These are phyloP conservation scores for Yamadazyma songkhlaensis DNA, from an alignment of 1,139 yeast species.

Conservation along the genomic window DNA sequence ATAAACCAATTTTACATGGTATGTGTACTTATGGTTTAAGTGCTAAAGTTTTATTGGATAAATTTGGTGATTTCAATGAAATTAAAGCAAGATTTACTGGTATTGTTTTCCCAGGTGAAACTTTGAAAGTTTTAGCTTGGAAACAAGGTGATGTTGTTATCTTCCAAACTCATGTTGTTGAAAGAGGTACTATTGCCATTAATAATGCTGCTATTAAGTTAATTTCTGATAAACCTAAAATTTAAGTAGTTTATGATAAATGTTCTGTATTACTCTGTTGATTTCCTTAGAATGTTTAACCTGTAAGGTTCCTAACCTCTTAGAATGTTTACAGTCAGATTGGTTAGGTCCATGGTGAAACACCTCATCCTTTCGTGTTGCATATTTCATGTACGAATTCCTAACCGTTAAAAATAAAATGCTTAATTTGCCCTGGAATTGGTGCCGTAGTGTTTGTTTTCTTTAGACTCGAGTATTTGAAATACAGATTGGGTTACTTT, in stretches of 20 bases:
- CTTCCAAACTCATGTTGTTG: slow-evolving; percentile 83
- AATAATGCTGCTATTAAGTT: slow-evolving; percentile 87
- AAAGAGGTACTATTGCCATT: slow-evolving; percentile 76
- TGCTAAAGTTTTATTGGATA: slow-evolving; percentile 72
- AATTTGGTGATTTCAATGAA: slow-evolving; percentile 80
- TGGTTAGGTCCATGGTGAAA: too few species aligned
- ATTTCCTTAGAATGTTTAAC: background rate
- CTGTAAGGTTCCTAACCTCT: too few species aligned
- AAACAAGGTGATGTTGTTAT: slow-evolving; percentile 64
- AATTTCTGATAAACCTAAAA: slow-evolving; percentile 39
- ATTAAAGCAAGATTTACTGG: slow-evolving; percentile 90
- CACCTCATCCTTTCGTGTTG: too few species aligned
- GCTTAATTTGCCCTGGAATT: too few species aligned
- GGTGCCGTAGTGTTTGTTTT: too few species aligned
- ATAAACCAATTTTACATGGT: slow-evolving; percentile 89
- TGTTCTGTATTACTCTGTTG: background rate
- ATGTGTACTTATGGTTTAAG: slow-evolving; percentile 84
- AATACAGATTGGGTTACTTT: too few species aligned
- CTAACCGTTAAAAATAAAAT: too few species aligned
- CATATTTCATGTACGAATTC: too few species aligned
- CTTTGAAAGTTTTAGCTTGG: slow-evolving; percentile 82
- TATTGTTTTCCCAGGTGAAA: slow-evolving; percentile 96
- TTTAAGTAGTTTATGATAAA: slow-evolving; percentile 17
- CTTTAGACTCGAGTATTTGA: too few species aligned
- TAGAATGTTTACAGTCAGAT: background rate